These are phyloP conservation scores for Mycosarcoma mackinlayi DNA, from an alignment of 1,284 basidiomycete species.

Conservation along the genomic window DNA sequence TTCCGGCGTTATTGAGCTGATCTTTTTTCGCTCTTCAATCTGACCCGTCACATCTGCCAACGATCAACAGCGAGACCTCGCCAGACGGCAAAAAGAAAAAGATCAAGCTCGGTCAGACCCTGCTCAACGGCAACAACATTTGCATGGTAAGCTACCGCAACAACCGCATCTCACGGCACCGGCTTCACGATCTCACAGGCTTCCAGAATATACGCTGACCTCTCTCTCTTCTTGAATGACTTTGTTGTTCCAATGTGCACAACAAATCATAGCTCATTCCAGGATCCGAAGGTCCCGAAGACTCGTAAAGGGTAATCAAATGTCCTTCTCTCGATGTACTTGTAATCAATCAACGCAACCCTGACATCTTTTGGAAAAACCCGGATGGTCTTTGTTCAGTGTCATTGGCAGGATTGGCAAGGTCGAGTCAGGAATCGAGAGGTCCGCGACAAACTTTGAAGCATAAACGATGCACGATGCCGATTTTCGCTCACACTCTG, in stretches of 20 bases:
- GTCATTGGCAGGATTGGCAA: too few species aligned
- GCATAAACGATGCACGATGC: too few species aligned
- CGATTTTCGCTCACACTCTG: too few species aligned
- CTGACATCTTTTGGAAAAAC: neutral
- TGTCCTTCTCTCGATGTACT: constrained; percentile 22
- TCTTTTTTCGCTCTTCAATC: neutral
- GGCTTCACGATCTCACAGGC: too few species aligned
- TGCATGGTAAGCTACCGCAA: constrained; percentile 85
- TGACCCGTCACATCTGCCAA: too few species aligned
- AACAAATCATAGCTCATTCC: constrained; percentile 42
- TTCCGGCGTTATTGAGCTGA: too few species aligned
- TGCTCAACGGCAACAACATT: constrained; percentile 97
- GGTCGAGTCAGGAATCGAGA: too few species aligned
- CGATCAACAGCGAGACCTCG: constrained; percentile 81
- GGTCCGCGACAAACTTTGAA: too few species aligned
- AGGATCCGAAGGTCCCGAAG: constrained; percentile 50
- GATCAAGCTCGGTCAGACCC: constrained; percentile 86
- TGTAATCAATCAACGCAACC: constrained; percentile 9
- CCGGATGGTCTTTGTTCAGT: too few species aligned
- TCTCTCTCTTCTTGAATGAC: too few species aligned
- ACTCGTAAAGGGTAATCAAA: constrained; percentile 5
- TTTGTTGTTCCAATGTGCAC: neutral
- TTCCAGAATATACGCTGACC: too few species aligned
- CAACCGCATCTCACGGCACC: neutral
- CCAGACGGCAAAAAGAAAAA: constrained; percentile 82